Evolutionary conservation across 345 rosid species (phyloP).

Genomic region (Trapa incisa): DNA sequence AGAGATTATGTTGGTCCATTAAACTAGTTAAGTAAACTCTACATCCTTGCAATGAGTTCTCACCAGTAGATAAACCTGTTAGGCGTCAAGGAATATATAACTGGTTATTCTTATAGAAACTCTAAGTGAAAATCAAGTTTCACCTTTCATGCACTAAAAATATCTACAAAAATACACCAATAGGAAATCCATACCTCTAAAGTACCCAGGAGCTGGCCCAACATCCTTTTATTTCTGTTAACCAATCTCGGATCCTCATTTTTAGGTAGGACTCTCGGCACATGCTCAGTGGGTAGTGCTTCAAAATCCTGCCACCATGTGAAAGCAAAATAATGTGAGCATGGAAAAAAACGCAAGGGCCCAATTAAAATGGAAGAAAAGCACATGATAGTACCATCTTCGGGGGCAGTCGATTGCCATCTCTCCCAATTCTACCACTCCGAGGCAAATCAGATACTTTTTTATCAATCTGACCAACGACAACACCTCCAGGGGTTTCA

Average conservation of each 20-base stretch:
- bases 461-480: conserved; percentile 21
- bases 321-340: conserved; percentile 5
- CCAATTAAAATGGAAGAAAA: neutral
- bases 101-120: neutral
- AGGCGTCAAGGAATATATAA: neutral
- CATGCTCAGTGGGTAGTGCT: conserved; percentile 38
- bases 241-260: conserved; percentile 87
- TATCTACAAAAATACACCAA: neutral
- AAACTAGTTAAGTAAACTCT: neutral
- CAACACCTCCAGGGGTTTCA: conserved; percentile 21
- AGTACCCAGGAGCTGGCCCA: conserved; percentile 92
- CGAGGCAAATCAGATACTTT: conserved; percentile 26
- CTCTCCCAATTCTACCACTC: conserved; percentile 46
- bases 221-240: conserved; percentile 87
- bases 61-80: neutral
- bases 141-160: neutral
- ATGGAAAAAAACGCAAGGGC: neutral
- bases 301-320: conserved; percentile 33
- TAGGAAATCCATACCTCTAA: conserved; percentile 51
- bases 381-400: conserved; percentile 31
- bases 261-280: conserved; percentile 81
- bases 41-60: neutral
- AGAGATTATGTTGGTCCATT: neutral
- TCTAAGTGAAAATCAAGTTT: neutral
- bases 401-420: conserved; percentile 32